Conservation (phyloP, 345 rosid species). For the Passiflora organensis region DNA sequence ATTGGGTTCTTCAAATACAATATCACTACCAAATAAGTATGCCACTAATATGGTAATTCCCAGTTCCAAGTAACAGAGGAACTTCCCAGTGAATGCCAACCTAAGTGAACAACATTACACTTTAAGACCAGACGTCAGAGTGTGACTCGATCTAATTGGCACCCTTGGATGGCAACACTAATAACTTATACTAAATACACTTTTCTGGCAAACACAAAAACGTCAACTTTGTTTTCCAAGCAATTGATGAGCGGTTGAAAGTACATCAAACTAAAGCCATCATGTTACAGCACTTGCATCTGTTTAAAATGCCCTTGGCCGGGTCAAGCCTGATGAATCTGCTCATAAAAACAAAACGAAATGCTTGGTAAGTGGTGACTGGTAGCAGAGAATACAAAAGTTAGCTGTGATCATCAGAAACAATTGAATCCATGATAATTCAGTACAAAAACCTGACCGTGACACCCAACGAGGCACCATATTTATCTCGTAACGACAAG, state of each 20-base stretch:
- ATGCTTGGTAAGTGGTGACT: background rate
- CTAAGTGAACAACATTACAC: conserved; percentile 30
- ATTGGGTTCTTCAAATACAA: conserved; percentile 7
- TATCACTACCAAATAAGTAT: conserved; percentile 6
- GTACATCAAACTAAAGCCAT: too few species aligned
- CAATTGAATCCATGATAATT: conserved; percentile 19
- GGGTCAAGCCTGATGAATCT: conserved; percentile 8
- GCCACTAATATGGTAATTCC: conserved; percentile 8
- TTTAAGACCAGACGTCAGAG: conserved; percentile 18
- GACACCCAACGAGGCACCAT: background rate
- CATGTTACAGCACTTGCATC: conserved; percentile 3
- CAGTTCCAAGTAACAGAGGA: conserved; percentile 21
- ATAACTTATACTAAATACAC: background rate
- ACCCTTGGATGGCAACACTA: background rate
- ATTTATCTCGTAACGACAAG: conserved; percentile 10
- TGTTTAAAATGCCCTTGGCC: conserved; percentile 11
- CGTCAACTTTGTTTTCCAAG: conserved; percentile 12
- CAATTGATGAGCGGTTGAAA: conserved; percentile 12
- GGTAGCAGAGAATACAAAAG: conserved; percentile 6
- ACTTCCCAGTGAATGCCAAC: conserved; percentile 20
- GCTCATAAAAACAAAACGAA: conserved; percentile 16
- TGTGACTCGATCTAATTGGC: too few species aligned
- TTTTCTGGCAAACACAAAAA: background rate
- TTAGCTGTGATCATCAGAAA: conserved; percentile 18
- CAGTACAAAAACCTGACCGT: conserved; percentile 1